These are phyloP conservation scores for Magnaporthales sp. DNA, from an alignment of 2,329 filamentous ascomycete genomes.

Conservation along the genomic window DNA sequence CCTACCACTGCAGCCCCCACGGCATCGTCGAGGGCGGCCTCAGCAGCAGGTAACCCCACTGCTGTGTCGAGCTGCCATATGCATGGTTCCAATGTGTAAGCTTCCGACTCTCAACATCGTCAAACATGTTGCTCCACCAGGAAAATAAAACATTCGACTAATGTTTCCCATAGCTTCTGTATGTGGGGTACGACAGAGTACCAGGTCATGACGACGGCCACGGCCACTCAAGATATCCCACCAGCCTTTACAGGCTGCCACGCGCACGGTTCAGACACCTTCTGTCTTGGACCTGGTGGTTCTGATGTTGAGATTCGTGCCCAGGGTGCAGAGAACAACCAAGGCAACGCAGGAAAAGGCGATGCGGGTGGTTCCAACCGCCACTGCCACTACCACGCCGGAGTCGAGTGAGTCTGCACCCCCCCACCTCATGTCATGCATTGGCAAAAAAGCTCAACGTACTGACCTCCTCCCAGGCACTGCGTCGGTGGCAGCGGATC, in stretches of 20 bases:
- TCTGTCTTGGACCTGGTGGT: slow-evolving; percentile 8
- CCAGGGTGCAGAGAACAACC: slow-evolving; percentile 12
- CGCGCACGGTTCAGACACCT: slow-evolving; percentile 42
- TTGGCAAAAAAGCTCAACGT: slow-evolving; percentile 1
- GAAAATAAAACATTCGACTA: background rate
- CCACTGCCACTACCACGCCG: slow-evolving; percentile 66
- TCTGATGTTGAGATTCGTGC: slow-evolving; percentile 43
- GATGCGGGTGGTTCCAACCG: slow-evolving; percentile 12
- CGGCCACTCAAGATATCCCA: slow-evolving; percentile 46
- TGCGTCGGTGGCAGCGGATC: slow-evolving; percentile 43
- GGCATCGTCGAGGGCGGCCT: background rate
- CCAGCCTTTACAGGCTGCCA: slow-evolving; percentile 59
- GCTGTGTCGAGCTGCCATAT: slow-evolving; percentile 32
- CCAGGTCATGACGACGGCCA: slow-evolving; percentile 43
- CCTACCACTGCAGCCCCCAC: slow-evolving; percentile 6
- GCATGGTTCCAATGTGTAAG: slow-evolving; percentile 30
- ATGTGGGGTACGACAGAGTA: slow-evolving; percentile 34
- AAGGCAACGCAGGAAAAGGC: slow-evolving; percentile 14
- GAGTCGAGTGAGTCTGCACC: slow-evolving; percentile 60
- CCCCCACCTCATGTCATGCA: background rate
- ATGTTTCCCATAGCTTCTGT: slow-evolving; percentile 28
- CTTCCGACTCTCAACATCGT: slow-evolving; percentile 4
- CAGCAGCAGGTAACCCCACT: slow-evolving; percentile 12
- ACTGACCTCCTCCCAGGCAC: slow-evolving; percentile 32
- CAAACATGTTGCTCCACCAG: background rate